A percentile compares a stretch with the other conserved stretches of the same genome.
phyloP scores from a whole-genome alignment of 352 stramenopile genomes.

The Poterioochromonas sp. region DNA sequence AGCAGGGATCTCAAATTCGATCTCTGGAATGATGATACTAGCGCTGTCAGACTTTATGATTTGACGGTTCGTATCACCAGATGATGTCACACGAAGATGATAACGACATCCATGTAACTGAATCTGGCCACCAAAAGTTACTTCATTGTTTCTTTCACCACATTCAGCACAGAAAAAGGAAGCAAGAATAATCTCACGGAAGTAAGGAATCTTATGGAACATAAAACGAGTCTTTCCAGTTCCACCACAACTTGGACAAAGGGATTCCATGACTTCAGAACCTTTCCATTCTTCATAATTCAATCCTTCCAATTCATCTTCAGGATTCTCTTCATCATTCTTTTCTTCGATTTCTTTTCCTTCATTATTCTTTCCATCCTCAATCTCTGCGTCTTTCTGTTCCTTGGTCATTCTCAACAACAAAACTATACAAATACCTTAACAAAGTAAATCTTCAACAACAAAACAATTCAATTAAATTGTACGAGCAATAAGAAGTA shows the following conservation, averaged over 20 bases:
- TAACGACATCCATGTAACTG: constrained; percentile 44
- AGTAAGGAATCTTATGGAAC: constrained; percentile 69
- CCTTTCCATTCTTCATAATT: neutral
- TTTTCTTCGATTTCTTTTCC: too few species aligned
- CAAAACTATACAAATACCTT: too few species aligned
- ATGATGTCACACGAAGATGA: constrained; percentile 49
- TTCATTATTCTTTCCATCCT: too few species aligned
- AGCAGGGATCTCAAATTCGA: constrained; percentile 79
- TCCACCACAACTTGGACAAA: constrained; percentile 68
- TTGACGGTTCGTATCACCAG: constrained; percentile 71
- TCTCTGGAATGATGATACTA: constrained; percentile 56
- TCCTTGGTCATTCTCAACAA: too few species aligned
- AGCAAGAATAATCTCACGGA: constrained; percentile 72
- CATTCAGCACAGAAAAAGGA: constrained; percentile 71
- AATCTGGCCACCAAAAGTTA: constrained; percentile 42
- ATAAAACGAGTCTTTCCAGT: constrained; percentile 64
- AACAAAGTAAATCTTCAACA: too few species aligned
- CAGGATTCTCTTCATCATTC: neutral
- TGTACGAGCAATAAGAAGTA: too few species aligned
- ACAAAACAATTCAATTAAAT: too few species aligned
- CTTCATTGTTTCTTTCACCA: constrained; percentile 62
- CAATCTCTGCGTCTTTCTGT: too few species aligned
- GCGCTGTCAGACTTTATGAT: constrained; percentile 76
- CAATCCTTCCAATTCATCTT: neutral
- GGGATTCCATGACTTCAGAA: constrained; percentile 53